Conservation (phyloP, 345 rosid species). For the Citrus glauca region DNA sequence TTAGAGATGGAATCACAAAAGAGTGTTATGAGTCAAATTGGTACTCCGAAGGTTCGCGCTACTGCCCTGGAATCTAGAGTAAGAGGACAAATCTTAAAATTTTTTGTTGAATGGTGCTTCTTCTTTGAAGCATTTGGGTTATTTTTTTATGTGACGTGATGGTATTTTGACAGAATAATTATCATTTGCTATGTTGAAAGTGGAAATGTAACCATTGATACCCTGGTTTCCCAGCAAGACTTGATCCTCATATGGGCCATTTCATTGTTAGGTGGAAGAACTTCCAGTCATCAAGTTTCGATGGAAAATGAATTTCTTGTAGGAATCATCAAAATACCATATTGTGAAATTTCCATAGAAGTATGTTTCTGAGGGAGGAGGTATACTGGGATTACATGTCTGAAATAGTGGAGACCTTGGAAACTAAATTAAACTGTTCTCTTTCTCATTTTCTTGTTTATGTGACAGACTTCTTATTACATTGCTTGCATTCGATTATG, state of each 20-base stretch:
- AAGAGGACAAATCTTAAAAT: slow-evolving; percentile 26
- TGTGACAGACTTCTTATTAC: slow-evolving; percentile 3
- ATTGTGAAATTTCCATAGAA: background rate
- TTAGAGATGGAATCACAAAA: slow-evolving; percentile 91
- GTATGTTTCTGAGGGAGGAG: background rate
- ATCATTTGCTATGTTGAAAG: background rate
- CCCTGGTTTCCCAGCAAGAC: background rate
- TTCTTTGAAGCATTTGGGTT: background rate
- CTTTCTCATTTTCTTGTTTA: background rate
- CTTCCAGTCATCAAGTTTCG: background rate
- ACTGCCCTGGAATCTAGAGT: slow-evolving; percentile 78
- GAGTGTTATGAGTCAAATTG: slow-evolving; percentile 64
- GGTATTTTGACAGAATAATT: background rate
- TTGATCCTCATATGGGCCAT: background rate
- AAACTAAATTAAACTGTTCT: background rate
- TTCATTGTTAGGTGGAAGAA: background rate
- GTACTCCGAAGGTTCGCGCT: slow-evolving; percentile 57
- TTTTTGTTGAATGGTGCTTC: slow-evolving; percentile 1
- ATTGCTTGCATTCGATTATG: background rate
- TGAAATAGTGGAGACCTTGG: background rate
- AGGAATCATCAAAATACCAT: slow-evolving; percentile 1
- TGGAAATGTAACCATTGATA: background rate
- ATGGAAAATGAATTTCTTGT: background rate
- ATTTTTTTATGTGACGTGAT: background rate
- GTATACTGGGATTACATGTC: background rate